Conservation (phyloP, 1,284 basidiomycete species). For the Ceratobasidium theobromae region DNA sequence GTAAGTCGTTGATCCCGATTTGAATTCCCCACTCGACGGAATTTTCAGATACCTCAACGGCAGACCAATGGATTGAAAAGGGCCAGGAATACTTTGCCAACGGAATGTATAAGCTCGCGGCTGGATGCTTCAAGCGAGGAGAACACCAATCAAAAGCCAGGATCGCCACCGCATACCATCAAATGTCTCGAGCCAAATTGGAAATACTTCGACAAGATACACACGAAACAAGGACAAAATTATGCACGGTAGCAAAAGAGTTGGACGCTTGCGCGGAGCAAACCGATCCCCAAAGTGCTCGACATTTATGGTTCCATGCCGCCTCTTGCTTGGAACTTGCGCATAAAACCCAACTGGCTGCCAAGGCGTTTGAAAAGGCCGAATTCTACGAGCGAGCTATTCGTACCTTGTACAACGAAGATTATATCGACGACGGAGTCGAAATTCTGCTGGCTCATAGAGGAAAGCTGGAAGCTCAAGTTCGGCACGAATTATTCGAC, state of each 20-base stretch:
- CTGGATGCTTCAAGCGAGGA: background rate
- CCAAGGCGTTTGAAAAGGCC: background rate
- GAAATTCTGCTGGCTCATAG: background rate
- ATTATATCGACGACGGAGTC: background rate
- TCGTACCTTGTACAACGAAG: background rate
- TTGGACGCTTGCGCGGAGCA: background rate
- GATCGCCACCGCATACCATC: background rate
- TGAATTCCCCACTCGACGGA: too few relatives aligned
- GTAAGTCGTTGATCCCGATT: too few relatives aligned
- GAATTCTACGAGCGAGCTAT: background rate
- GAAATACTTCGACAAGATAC: background rate
- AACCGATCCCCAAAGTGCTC: background rate
- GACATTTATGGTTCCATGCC: slow-evolving; percentile 4
- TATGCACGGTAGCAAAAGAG: background rate
- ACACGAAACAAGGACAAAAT: background rate
- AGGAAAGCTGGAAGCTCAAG: background rate
- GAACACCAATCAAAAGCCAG: background rate
- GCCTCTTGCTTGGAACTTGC: slow-evolving; percentile 11
- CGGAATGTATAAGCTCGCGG: slow-evolving; percentile 1
- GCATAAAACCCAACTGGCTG: background rate
- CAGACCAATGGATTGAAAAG: background rate
- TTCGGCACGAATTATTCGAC: background rate
- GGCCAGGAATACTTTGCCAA: slow-evolving; percentile 12
- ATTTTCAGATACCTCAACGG: too few relatives aligned
- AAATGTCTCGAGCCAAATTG: background rate